phyloP scores from a whole-genome alignment of 177 flowering plant species.

The Vitis hybrid region DNA sequence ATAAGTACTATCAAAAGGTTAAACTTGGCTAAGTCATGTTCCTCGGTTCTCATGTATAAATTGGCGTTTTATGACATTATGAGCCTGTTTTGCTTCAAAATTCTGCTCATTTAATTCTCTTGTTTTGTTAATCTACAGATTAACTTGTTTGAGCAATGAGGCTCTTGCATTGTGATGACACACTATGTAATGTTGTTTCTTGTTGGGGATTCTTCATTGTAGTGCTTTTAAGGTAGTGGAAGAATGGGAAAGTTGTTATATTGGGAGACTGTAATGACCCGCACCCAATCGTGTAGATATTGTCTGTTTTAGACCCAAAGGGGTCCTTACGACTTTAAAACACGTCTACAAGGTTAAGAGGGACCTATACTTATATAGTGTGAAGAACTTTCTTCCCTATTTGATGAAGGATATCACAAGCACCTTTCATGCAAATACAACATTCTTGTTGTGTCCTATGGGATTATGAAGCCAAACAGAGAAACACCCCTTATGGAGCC shows the following conservation, averaged over 20 bases:
- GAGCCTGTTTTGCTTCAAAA: not conserved
- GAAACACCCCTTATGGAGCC: too few relatives aligned
- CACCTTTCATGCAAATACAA: accelerated
- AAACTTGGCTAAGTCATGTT: not conserved
- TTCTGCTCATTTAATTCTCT: not conserved
- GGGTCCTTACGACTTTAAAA: too few relatives aligned
- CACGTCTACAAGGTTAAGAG: too few relatives aligned
- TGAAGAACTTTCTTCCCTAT: too few relatives aligned
- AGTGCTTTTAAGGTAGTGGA: slow-evolving; percentile 87
- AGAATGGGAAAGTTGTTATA: slow-evolving; percentile 55
- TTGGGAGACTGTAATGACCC: slow-evolving; percentile 52
- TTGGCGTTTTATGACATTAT: not conserved
- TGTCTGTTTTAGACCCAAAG: too few relatives aligned
- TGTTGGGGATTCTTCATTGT: slow-evolving; percentile 12
- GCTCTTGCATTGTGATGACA: not conserved
- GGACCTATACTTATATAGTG: too few relatives aligned
- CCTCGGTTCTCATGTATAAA: not conserved
- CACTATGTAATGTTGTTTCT: not conserved
- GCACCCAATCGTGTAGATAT: too few relatives aligned
- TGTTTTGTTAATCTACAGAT: not conserved
- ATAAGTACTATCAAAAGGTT: not conserved
- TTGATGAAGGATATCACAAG: too few relatives aligned
- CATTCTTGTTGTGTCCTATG: too few relatives aligned
- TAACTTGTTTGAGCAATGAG: not conserved
- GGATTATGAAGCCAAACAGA: too few relatives aligned